Base-by-base conservation (phyloP, 2,329 filamentous ascomycete species). In the Ophiostoma populinum region DNA sequence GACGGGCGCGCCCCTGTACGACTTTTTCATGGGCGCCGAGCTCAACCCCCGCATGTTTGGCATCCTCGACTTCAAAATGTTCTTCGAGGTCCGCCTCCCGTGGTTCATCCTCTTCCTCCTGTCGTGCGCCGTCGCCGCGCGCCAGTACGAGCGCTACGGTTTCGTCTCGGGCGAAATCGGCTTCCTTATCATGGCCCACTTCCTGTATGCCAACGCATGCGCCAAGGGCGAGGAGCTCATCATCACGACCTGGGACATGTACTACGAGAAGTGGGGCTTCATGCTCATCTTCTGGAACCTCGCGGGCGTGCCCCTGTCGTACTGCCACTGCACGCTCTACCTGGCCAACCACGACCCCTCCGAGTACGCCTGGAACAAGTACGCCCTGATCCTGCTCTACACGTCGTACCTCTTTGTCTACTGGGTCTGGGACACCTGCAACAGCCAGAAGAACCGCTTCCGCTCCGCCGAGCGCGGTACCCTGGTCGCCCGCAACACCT, bases 251-350 rank as follows among this genome's bases (percentile, higher is more conserved):
- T 87, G 80, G 75, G 80, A 90, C 51, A 86, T 90, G 74, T 86
- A 85, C 61, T 82, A 80, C 49, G 80, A 87, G 61, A 86, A 87
- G 59, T 80, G 77, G 67, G 80, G 80, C 38, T 87, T 86, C 62
- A 85, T 87, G 78, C 67, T 87, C 42, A 83, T 83, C 52, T 87
- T 86, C 65, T 87, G 80, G 80, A 87, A 86, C 56, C 58, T 87
- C 55, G 78, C 80, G 24, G 80, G 80, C 47, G 80, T 86, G 13
- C 80, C 80, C 2, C 62, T 87, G 39, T 77, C 68, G 39, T 87
- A 87, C 64, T 85, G 80, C 61, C 80, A 86, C 62, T 83, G 76
- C 64, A 81, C 75, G 20, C 67, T 87, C 48, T 87, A 77, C 58
- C 64, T 87, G 35, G 80, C 80, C 45, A 80, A 75, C 55, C 79